These are phyloP conservation scores for Fraxinus xanthoxyloides DNA, from an alignment of 305 asterid species.

Conservation along the genomic window DNA sequence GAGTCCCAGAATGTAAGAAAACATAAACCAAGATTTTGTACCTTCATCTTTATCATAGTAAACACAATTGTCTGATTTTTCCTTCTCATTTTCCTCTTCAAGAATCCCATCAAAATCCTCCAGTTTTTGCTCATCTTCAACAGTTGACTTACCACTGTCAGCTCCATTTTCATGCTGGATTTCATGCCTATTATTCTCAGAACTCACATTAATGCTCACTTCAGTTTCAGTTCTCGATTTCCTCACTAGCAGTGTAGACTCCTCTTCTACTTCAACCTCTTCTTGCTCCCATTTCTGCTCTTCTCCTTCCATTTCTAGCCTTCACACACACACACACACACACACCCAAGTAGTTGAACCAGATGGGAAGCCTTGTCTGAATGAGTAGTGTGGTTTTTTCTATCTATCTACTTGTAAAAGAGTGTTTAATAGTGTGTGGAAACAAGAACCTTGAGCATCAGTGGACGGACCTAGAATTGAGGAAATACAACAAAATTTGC, in stretches of 20 bases:
- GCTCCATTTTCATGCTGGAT: constrained; percentile 16
- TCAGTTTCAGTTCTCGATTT: constrained; percentile 17
- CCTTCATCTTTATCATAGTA: constrained; percentile 40
- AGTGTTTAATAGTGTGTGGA: not conserved
- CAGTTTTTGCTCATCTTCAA: not conserved
- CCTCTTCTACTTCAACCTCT: constrained; percentile 41
- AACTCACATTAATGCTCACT: not conserved
- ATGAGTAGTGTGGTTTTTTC: not conserved
- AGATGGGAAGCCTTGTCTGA: not conserved
- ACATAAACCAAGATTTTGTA: not conserved
- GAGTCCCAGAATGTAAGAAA: not conserved
- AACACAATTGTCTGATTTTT: constrained; percentile 21
- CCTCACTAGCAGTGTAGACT: constrained; percentile 30
- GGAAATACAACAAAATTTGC: not conserved
- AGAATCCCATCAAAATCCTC: constrained; percentile 4
- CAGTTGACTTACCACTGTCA: constrained; percentile 14
- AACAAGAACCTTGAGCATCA: not conserved
- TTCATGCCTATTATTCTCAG: constrained; percentile 18
- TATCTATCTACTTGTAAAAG: not conserved
- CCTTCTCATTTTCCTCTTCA: not conserved
- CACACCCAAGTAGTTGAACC: not conserved
- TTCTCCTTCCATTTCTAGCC: constrained; percentile 46
- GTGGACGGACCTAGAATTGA: not conserved
- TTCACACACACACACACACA: constrained; percentile 2
- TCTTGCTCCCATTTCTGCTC: constrained; percentile 43